Conservation (phyloP, 768 basidiomycete species). For the Phylloporus rhodoxanthus region DNA sequence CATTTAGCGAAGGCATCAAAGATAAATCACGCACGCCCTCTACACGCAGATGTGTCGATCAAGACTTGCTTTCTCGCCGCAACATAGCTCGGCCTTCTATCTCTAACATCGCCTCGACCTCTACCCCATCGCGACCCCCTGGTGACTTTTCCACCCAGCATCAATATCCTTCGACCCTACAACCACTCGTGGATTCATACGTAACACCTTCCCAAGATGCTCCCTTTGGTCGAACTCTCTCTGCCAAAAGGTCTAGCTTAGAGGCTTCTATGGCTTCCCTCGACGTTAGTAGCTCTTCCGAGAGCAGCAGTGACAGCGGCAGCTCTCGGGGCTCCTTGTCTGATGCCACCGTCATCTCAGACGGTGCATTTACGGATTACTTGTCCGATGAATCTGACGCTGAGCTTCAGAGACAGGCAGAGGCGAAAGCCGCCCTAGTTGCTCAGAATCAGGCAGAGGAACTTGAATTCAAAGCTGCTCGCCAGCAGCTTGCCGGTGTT, state of each 20-base stretch:
- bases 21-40: slow-evolving; percentile 59
- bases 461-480: slow-evolving; percentile 72
- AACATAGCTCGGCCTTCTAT: slow-evolving; percentile 44
- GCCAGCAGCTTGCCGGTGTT: slow-evolving; percentile 69
- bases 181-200: slow-evolving; percentile 22
- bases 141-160: slow-evolving; percentile 15
- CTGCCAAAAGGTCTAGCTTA: slow-evolving; percentile 29
- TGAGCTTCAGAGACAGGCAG: slow-evolving; percentile 81
- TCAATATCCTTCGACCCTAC: slow-evolving; percentile 15
- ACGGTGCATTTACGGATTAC: slow-evolving; percentile 86
- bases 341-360: slow-evolving; percentile 76
- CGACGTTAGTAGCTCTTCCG: slow-evolving; percentile 41
- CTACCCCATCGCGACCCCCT: slow-evolving; percentile 19
- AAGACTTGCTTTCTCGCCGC: slow-evolving; percentile 45
- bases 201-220: slow-evolving; percentile 26
- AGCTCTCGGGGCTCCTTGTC: slow-evolving; percentile 51
- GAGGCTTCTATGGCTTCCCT: slow-evolving; percentile 37
- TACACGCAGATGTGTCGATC: slow-evolving; percentile 51
- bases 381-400: slow-evolving; percentile 90
- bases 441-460: slow-evolving; percentile 82
- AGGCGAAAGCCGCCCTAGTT: slow-evolving; percentile 66
- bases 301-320: slow-evolving; percentile 54
- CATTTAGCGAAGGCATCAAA: slow-evolving; percentile 44
- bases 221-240: slow-evolving; percentile 31
- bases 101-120: slow-evolving; percentile 36